phyloP scores from a whole-genome alignment of 495 filamentous ascomycete species.

The Neurospora terricola region DNA sequence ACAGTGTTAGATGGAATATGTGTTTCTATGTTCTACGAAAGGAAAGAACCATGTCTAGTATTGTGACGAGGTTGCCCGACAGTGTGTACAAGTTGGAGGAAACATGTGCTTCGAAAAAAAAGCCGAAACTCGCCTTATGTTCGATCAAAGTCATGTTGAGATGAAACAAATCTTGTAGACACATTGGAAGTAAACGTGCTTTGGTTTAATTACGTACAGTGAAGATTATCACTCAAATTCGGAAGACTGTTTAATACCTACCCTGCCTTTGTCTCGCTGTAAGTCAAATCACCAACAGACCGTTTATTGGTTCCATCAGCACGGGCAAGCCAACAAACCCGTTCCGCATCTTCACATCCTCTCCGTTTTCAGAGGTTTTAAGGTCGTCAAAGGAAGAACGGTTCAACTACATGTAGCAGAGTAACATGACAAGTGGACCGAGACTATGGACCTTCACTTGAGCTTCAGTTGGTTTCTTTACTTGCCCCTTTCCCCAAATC shows the following conservation, averaged over 20 bases:
- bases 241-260: too few relatives aligned
- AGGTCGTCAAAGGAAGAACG: not conserved
- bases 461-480: not conserved
- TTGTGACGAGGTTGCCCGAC: not conserved
- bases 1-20: too few relatives aligned
- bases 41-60: not conserved
- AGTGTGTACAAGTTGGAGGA: not conserved
- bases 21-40: too few relatives aligned
- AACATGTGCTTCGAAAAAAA: not conserved
- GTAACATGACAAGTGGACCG: not conserved
- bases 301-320: not conserved
- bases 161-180: not conserved
- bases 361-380: not conserved
- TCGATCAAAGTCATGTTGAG: not conserved
- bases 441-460: not conserved
- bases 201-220: not conserved
- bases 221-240: too few relatives aligned
- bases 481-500: not conserved
- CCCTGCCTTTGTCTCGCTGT: not conserved
- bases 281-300: not conserved
- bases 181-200: not conserved
- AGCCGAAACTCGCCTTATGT: not conserved
- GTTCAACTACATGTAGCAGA: not conserved
- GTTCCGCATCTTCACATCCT: not conserved
- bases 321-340: not conserved